These are phyloP conservation scores for Schizosaccharomyces octosporus DNA, from an alignment of 805 yeast species.

Conservation along the genomic window DNA sequence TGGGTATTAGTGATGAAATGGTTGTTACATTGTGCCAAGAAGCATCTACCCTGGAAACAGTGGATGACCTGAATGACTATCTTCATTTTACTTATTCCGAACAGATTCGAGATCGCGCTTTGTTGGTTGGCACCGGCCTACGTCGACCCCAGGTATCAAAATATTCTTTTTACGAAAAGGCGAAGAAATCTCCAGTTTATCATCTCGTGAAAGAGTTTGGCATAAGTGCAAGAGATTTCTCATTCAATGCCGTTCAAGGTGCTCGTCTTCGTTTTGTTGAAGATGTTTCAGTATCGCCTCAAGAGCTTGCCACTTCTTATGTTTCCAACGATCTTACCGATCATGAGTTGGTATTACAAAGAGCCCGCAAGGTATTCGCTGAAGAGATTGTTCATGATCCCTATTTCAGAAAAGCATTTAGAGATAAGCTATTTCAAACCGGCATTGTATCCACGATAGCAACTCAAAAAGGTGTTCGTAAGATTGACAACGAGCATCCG, in stretches of 20 bases:
- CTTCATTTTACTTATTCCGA: conserved; percentile 47
- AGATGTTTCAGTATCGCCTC: conserved; percentile 39
- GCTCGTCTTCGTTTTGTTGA: conserved; percentile 46
- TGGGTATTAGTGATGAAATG: conserved; percentile 33
- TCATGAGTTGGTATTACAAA: conserved; percentile 33
- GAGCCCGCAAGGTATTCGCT: conserved; percentile 50
- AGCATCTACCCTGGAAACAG: conserved; percentile 44
- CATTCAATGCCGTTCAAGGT: conserved; percentile 51
- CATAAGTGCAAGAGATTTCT: conserved; percentile 53
- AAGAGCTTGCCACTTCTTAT: conserved; percentile 25
- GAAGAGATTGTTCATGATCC: conserved; percentile 67
- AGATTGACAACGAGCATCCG: conserved; percentile 57
- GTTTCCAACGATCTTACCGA: conserved; percentile 5
- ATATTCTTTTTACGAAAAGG: conserved; percentile 19
- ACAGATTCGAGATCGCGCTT: conserved; percentile 15
- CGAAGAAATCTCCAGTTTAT: conserved; percentile 38
- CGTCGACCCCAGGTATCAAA: conserved; percentile 15
- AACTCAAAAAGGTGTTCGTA: conserved; percentile 60
- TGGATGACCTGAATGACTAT: conserved; percentile 71
- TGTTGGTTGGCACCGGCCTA: not conserved
- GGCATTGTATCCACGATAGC: conserved; percentile 43
- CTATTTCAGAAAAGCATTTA: conserved; percentile 37
- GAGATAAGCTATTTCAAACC: conserved; percentile 31
- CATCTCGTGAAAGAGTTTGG: conserved; percentile 49
- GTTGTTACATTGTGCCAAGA: conserved; percentile 29